Base-by-base conservation (phyloP, 768 basidiomycete species). In the Lactarius trivialis region DNA sequence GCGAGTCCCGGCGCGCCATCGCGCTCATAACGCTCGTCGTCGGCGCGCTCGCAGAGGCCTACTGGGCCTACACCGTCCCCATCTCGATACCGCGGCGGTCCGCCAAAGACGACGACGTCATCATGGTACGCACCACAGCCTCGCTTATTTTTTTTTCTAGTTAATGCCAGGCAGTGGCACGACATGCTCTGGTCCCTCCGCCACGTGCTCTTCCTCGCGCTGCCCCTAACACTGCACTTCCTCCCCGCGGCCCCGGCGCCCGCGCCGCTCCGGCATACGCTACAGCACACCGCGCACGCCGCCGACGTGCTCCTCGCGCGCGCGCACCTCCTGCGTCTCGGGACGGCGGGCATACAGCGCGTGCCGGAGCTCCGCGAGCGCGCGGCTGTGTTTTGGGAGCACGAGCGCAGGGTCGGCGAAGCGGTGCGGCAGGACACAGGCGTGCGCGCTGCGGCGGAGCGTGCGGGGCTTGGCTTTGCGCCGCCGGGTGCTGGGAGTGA, bases 131-230 rank as follows among this genome's bases (percentile, higher is more conserved):
- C 32, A 8, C n/a, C 32, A 41, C 24, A 3, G 3, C 34, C 19
- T 17, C 0, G 4, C 21, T 49, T 48, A n/a, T n/a, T n/a, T 26
- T 15, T 8, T 7, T 24, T 24, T 14, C 28, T 17, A 9, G 1
- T 50, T 28, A 14, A 50, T 30, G 26, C 5, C 6, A 17, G 28
- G 26, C 24, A 67, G 66, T 62, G 60, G 60, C 66, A 67, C 58
- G 66, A 65, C 51, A 26, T 45, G 1, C 56, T 60, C 41, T 67
- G 64, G 60, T 36, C 57, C 48, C 36, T 60, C 28, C 66, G 66
- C n/a, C 64, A 67, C 49, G 56, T 33, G 24, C 55, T 65, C 34
- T 65, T 65, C 55, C 55, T 67, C 60, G 39, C 51, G 21, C 60
- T 67, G 56, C 66, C 60, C 0, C 48, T 62, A n/a, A 41, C 55